Evolutionary conservation across 2,329 filamentous ascomycete genomes (phyloP), one percentile per base, ranked within the genome.

Genomic region (Verruconis gallopava): DNA sequence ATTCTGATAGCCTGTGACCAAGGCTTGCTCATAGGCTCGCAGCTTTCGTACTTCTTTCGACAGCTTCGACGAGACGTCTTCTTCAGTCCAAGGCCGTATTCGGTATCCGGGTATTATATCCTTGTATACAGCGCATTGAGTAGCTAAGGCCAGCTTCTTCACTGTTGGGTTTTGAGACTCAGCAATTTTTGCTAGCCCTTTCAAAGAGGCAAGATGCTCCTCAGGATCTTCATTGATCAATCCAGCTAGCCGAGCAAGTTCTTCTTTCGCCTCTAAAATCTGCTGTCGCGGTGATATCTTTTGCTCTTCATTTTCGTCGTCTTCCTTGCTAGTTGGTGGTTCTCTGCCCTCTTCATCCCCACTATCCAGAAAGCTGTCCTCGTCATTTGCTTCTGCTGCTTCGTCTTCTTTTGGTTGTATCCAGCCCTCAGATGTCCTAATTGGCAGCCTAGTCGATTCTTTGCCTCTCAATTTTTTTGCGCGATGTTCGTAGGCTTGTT

Each of bases 51-150:
- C 85, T 20, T 96, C 91, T 58, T 94, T 95, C 4, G 88, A 94
- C 2, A 96, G 66, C 59, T 93, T 93, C 48, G 79, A 79, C 44
- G 74, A 73, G 55, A 80, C 71, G 35, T 80, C 77, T 21, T 85
- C 81, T 46, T 93, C 85, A 1, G 73, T 69, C 3, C 85, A 66
- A 1, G 85, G 82, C 14, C 91, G 79, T 66, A 98, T 96, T 46
- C 91, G 75, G 59, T 98, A 98, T 17, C 91, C 91, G 0, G 91
- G 91, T 45, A 98, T 96, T 37, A 95, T 75, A 61, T 96, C 91
- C 59, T 89, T 94, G 69, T 89, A 98, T 11, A 96, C 77, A 1
- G 88, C 75, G 57, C 91, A 72, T 61, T 95, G 88, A 17, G 91
- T 85, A 37, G 80, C 83, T 48, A 98, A 66, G 4, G 83, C 79